phyloP scores from a whole-genome alignment of 345 rosid species.

The Citrus reticulata region DNA sequence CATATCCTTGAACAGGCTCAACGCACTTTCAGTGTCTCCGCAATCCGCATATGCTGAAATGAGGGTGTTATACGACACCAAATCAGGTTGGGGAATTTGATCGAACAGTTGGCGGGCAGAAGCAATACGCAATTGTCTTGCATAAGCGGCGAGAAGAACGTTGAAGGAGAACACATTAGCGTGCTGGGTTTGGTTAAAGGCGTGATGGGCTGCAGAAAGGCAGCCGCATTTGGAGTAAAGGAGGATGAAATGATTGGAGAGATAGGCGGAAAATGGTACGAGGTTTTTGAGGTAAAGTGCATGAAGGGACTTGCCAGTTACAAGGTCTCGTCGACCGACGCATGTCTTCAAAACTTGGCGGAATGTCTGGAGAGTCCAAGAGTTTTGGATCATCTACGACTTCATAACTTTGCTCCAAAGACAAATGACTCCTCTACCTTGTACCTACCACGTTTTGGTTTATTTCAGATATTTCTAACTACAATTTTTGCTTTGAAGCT shows the following conservation, averaged over 20 bases:
- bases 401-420: too few species aligned
- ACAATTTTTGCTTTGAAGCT: too few species aligned
- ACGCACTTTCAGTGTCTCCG: conserved; percentile 38
- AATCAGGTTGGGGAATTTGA: conserved; percentile 74
- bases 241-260: conserved; percentile 85
- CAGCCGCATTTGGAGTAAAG: conserved; percentile 81
- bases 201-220: conserved; percentile 43
- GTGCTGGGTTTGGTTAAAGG: conserved; percentile 39
- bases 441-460: too few species aligned
- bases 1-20: conserved; percentile 56
- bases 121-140: conserved; percentile 38
- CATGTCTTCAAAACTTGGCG: conserved; percentile 51
- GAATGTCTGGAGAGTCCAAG: conserved; percentile 44
- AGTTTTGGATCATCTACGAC: conserved; percentile 46
- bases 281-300: conserved; percentile 63
- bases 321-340: conserved; percentile 49
- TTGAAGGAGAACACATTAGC: conserved; percentile 87
- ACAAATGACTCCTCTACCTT: too few species aligned
- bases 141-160: conserved; percentile 46
- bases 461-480: too few species aligned
- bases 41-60: conserved; percentile 69
- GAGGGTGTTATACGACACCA: conserved; percentile 76
- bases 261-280: conserved; percentile 63
- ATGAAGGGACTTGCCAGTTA: conserved; percentile 67
- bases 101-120: conserved; percentile 70